phyloP scores from a whole-genome alignment of 2,329 filamentous ascomycete species.

The Beauveria bassiana region DNA sequence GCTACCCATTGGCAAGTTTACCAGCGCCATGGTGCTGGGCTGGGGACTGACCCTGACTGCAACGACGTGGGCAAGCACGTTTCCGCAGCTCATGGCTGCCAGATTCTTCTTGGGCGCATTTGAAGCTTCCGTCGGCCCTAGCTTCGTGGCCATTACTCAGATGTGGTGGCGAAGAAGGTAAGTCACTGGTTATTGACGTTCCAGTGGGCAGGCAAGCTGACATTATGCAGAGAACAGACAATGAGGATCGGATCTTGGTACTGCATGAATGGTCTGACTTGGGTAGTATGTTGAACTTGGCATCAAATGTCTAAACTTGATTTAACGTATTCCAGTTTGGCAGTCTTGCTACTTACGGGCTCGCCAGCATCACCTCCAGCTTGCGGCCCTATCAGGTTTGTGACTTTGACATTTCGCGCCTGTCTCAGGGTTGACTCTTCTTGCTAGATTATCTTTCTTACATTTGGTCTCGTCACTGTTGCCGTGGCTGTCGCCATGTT shows the following conservation, averaged over 20 bases:
- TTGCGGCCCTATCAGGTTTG: slow-evolving; percentile 37
- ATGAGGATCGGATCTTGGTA: slow-evolving; percentile 51
- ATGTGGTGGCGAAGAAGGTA: slow-evolving; percentile 52
- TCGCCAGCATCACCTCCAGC: slow-evolving; percentile 46
- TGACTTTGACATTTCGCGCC: no score
- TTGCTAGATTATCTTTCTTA: slow-evolving; percentile 40
- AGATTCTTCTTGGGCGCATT: slow-evolving; percentile 51
- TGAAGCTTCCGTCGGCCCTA: slow-evolving; percentile 40
- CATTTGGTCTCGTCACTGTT: slow-evolving; percentile 45
- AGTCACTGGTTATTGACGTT: no score
- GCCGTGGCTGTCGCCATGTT: slow-evolving; percentile 37
- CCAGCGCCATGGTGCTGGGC: slow-evolving; percentile 45
- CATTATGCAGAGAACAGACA: slow-evolving; percentile 39
- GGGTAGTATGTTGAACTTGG: slow-evolving; percentile 26
- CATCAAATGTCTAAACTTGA: no score
- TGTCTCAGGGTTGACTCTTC: no score
- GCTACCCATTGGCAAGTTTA: slow-evolving; percentile 53
- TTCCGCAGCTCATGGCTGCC: slow-evolving; percentile 40
- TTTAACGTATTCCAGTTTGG: slow-evolving; percentile 26
- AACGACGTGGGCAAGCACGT: slow-evolving; percentile 45
- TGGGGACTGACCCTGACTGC: slow-evolving; percentile 46
- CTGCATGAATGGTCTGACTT: slow-evolving; percentile 52
- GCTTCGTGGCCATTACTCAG: slow-evolving; percentile 49
- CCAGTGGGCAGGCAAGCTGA: no score
- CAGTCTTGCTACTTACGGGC: slow-evolving; percentile 48